Evolutionary conservation across 108 stramenopile genomes (phyloP).

Genomic region (Mayamaea pseudoterrestris): DNA sequence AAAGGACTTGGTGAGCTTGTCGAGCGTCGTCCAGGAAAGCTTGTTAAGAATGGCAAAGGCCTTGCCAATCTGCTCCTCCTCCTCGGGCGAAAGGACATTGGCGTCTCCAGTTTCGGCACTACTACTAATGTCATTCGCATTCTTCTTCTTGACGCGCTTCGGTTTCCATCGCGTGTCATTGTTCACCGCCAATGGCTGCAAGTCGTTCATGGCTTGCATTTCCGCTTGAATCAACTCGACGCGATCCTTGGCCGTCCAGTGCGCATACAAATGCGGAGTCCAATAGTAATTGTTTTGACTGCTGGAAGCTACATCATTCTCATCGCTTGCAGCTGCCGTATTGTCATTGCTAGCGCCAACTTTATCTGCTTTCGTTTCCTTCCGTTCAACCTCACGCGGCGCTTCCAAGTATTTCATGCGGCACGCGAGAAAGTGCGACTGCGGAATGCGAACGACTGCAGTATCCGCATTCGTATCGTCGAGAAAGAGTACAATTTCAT

Average conservation of each 20-base stretch:
- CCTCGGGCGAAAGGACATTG: too few species aligned
- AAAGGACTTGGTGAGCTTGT: slow-evolving; percentile 56
- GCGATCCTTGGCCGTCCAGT: slow-evolving; percentile 20
- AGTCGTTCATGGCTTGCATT: slow-evolving; percentile 63
- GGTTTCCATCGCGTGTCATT: slow-evolving; percentile 76
- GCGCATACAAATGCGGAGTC: slow-evolving; percentile 15
- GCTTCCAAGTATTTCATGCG: slow-evolving; percentile 40
- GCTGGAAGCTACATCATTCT: slow-evolving; percentile 5
- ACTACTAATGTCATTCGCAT: slow-evolving; percentile 10
- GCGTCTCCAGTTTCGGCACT: slow-evolving; percentile 6
- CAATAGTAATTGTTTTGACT: slow-evolving; percentile 20
- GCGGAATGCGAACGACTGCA: slow-evolving; percentile 41
- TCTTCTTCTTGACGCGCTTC: slow-evolving; percentile 15
- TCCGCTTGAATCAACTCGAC: slow-evolving; percentile 29
- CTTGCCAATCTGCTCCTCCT: slow-evolving; percentile 46
- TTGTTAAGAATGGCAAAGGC: slow-evolving; percentile 84
- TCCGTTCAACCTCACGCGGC: slow-evolving; percentile 20
- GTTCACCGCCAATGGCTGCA: slow-evolving; percentile 64
- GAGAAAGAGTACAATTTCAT: slow-evolving; percentile 43
- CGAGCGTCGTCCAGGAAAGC: slow-evolving; percentile 80
- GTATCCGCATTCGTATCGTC: slow-evolving; percentile 37
- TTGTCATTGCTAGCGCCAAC: too few species aligned
- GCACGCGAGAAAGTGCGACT: slow-evolving; percentile 29
- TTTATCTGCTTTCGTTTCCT: not conserved
- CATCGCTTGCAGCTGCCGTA: not conserved